Base-by-base conservation (phyloP, 306 rosid genomes). In the Hippophae rhamnoides region DNA sequence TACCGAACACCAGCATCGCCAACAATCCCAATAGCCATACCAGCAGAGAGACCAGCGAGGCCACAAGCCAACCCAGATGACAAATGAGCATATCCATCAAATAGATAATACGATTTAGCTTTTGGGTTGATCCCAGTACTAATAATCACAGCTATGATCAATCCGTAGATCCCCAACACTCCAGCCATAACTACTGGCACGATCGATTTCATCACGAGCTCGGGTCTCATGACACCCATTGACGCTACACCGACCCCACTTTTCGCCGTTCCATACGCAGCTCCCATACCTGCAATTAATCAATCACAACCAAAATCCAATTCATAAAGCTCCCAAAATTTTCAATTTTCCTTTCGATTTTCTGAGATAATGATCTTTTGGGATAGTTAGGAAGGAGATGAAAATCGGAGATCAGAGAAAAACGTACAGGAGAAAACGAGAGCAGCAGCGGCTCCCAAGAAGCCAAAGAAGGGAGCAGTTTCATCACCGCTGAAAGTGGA, bases 101-200 rank as follows among this genome's bases (percentile, higher is more conserved):
- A 82, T 13, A 82, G 72, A 45, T 86, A 80, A 55, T 86, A 86
- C 52, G 94, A 74, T 38, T 86, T 86, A 2, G 94, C 94, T 69
- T 86, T 86, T 0, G 94, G 94, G 70, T 86, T 82, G 2, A 86
- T 83, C 27, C 95, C 89, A 5, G 95, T 86, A 41, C 89, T 83
- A 6, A 86, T 86, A 44, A 86, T 86, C 23, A 86, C 95, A 50
- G 89, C 95, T 7, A 86, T 81, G 44, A 83, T 86, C 49, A 86
- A 71, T 0, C 95, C 89, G 48, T 86, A 81, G 58, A 86, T 86
- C 7, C 89, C 89, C 55, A 86, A 73, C 57, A 86, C 89, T 40
- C 95, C 87, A 42, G 95, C 89, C 95, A 86, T 86, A 68, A 86
- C 89, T 52, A 86, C 87, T 1, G 95, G 95, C 8, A 83, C 95